phyloP scores from a whole-genome alignment of 805 yeast species.

The Metschnikowia lunata region DNA sequence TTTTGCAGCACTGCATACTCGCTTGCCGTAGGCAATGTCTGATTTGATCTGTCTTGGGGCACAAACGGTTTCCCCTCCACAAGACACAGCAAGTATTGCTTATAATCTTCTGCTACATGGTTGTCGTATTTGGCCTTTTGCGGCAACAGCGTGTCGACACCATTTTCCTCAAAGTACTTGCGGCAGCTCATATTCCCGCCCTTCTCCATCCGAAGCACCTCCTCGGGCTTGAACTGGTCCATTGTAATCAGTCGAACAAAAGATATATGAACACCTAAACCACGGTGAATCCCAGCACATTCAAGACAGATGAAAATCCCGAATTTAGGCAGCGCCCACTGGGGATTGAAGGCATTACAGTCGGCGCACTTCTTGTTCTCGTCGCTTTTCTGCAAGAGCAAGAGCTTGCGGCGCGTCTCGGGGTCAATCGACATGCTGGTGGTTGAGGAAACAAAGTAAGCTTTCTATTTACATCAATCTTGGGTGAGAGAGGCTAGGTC shows the following conservation, averaged over 20 bases:
- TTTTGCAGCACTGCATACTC: background rate
- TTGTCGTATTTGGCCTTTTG: constrained; percentile 79
- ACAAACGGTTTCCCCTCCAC: constrained; percentile 70
- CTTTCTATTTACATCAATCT: no score
- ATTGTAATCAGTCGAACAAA: constrained; percentile 95
- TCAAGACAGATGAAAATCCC: constrained; percentile 96
- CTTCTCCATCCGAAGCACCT: constrained; percentile 80
- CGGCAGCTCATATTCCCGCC: constrained; percentile 86
- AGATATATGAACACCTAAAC: constrained; percentile 94
- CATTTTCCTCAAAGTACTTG: constrained; percentile 64
- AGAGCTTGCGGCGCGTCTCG: constrained; percentile 76
- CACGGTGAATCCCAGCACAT: constrained; percentile 96
- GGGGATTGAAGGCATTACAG: constrained; percentile 94
- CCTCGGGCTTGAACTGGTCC: constrained; percentile 97
- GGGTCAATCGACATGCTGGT: constrained; percentile 76
- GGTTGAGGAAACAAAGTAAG: no score
- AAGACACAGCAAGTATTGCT: constrained; percentile 68
- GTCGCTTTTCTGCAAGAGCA: constrained; percentile 73
- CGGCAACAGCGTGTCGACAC: constrained; percentile 60
- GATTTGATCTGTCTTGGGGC: constrained; percentile 57
- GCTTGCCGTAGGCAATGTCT: constrained; percentile 9
- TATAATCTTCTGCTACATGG: constrained; percentile 91
- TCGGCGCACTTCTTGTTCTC: constrained; percentile 88
- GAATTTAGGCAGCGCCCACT: constrained; percentile 98
- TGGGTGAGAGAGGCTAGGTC: no score